These are phyloP conservation scores for Entonaema liquescens DNA, from an alignment of 495 filamentous ascomycete species.

Conservation along the genomic window DNA sequence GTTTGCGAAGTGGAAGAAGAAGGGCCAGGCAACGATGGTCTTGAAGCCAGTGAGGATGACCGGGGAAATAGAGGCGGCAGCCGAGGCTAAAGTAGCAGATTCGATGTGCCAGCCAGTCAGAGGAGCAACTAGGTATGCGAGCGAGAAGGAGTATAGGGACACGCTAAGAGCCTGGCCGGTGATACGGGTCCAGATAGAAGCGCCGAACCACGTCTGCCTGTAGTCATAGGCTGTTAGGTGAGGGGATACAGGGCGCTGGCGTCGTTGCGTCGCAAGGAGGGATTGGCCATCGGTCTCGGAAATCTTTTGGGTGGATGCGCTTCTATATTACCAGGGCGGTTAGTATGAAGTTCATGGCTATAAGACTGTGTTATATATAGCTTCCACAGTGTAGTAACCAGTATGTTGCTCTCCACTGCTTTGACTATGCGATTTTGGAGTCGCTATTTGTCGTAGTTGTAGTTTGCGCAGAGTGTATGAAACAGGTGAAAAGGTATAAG, in stretches of 20 bases:
- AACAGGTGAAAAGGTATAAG: background rate
- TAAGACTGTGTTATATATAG: background rate
- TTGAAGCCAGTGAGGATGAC: constrained; percentile 77
- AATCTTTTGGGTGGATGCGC: constrained; percentile 67
- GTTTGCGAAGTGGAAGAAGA: constrained; percentile 87
- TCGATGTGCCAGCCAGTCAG: constrained; percentile 86
- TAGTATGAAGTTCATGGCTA: background rate
- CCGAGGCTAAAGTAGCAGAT: constrained; percentile 77
- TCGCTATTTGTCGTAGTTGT: background rate
- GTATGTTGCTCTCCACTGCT: background rate
- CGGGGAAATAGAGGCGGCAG: constrained; percentile 76
- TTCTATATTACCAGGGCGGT: constrained; percentile 47
- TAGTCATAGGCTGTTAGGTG: constrained; percentile 90
- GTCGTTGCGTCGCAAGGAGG: constrained; percentile 87
- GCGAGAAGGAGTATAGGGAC: constrained; percentile 81
- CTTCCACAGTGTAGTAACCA: background rate
- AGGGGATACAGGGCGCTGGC: constrained; percentile 82
- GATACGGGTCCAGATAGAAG: constrained; percentile 78
- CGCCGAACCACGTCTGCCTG: constrained; percentile 82
- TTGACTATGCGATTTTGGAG: background rate
- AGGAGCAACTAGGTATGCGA: constrained; percentile 85
- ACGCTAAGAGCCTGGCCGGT: constrained; percentile 78
- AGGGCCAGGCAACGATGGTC: constrained; percentile 76
- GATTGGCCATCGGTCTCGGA: constrained; percentile 65
- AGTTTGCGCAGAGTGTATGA: background rate